These are phyloP conservation scores for Trematosphaeria pertusa DNA, from an alignment of 2,329 filamentous ascomycete species.

Conservation along the genomic window DNA sequence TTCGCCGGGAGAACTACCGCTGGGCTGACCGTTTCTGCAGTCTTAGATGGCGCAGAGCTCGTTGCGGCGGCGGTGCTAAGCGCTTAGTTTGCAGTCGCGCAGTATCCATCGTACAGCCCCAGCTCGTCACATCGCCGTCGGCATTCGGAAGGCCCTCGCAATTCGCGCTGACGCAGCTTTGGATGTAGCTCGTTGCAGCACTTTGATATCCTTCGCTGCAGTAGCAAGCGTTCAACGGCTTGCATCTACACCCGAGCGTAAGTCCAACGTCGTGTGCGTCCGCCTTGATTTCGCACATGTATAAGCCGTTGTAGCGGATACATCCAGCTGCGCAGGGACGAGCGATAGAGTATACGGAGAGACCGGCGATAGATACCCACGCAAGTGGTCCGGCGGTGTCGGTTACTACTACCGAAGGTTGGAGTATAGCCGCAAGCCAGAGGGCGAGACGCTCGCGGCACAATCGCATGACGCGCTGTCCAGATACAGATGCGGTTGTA, in stretches of 20 bases:
- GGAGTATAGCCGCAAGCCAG: too few relatives aligned
- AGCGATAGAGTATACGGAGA: constrained; percentile 2
- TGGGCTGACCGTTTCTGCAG: too few relatives aligned
- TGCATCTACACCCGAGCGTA: constrained; percentile 6
- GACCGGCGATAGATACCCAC: constrained; percentile 2
- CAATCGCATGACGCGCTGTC: too few relatives aligned
- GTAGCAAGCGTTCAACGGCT: constrained; percentile 7
- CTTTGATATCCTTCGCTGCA: constrained; percentile 2
- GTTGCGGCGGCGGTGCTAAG: background rate
- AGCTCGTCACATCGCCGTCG: constrained; percentile 6
- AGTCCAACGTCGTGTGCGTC: constrained; percentile 1
- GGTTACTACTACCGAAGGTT: too few relatives aligned
- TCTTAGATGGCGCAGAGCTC: too few relatives aligned
- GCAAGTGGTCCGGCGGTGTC: constrained; percentile 7
- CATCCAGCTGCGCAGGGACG: constrained; percentile 8
- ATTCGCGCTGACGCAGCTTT: constrained; percentile 1
- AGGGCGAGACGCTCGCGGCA: too few relatives aligned
- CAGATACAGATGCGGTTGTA: too few relatives aligned
- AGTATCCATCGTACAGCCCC: constrained; percentile 10
- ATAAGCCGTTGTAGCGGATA: background rate
- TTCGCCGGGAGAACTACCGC: too few relatives aligned
- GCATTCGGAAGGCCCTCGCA: constrained; percentile 1
- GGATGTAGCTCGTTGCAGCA: constrained; percentile 4
- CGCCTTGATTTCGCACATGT: background rate
- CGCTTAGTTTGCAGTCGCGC: constrained; percentile 9